Conservation (phyloP, 352 stramenopile genomes). For the Globisporangium acanthophoron region DNA sequence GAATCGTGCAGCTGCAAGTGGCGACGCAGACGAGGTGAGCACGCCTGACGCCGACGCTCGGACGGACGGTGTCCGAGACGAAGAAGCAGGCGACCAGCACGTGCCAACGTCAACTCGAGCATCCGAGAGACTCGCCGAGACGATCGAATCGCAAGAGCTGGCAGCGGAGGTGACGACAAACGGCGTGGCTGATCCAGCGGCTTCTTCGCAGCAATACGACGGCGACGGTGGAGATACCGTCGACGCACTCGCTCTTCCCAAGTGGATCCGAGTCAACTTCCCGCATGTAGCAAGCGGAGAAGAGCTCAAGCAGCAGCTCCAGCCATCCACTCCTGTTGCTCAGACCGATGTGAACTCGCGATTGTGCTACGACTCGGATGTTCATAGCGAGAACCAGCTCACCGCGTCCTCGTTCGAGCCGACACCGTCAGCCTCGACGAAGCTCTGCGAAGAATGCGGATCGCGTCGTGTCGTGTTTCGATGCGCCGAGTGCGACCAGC, state of each 20-base stretch:
- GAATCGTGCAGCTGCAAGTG: too few species aligned
- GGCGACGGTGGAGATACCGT: not conserved
- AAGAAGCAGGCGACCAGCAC: too few species aligned
- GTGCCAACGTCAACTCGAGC: too few species aligned
- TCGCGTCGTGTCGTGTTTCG: constrained; percentile 16
- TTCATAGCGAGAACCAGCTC: not conserved
- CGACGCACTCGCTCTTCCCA: constrained; percentile 14
- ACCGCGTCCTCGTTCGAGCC: not conserved
- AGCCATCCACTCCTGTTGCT: not conserved
- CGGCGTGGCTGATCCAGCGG: too few species aligned
- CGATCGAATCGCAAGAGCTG: too few species aligned
- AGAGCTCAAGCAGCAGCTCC: constrained; percentile 14
- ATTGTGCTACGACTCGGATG: not conserved
- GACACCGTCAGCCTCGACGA: not conserved
- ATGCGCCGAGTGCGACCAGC: constrained; percentile 42
- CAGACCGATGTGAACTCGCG: not conserved
- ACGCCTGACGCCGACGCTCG: too few species aligned
- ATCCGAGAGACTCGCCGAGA: too few species aligned
- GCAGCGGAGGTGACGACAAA: too few species aligned
- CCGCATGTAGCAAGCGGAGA: constrained; percentile 15
- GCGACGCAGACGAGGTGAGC: too few species aligned
- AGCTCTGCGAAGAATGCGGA: constrained; percentile 54
- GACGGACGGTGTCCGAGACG: too few species aligned
- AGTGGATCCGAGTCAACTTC: constrained; percentile 39
- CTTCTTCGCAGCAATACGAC: not conserved